These are phyloP conservation scores for Cutaneotrichosporon sp. DNA, from an alignment of 1,284 basidiomycete species.

Conservation along the genomic window DNA sequence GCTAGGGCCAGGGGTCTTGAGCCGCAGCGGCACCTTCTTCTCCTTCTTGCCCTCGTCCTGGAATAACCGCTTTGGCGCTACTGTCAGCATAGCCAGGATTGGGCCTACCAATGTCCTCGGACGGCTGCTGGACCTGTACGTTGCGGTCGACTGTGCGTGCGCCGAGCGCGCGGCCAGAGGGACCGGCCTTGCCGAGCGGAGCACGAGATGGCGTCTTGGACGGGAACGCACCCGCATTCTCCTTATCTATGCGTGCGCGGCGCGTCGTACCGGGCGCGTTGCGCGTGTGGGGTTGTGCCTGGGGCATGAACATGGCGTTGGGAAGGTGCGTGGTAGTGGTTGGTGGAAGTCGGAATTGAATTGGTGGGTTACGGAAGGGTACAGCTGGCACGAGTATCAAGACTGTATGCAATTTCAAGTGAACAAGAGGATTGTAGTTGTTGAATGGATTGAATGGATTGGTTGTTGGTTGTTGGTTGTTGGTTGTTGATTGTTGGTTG, in stretches of 20 bases:
- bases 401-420: not conserved
- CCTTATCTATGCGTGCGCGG: conserved; percentile 21
- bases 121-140: conserved; percentile 16
- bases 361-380: not conserved
- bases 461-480: not conserved
- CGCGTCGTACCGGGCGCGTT: conserved; percentile 20
- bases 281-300: conserved; percentile 15
- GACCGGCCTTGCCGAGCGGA: conserved; percentile 21
- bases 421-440: not conserved
- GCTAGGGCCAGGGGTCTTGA: conserved; percentile 17
- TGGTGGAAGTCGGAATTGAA: not conserved
- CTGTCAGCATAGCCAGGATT: not conserved
- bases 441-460: conserved; percentile 8
- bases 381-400: not conserved
- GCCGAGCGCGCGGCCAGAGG: conserved; percentile 20
- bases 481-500: not conserved
- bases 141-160: conserved; percentile 25
- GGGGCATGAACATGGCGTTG: conserved; percentile 22
- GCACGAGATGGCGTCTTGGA: conserved; percentile 24
- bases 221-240: conserved; percentile 25
- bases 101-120: conserved; percentile 24
- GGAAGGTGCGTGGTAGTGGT: not conserved
- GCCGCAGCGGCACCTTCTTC: conserved; percentile 10
- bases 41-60: conserved; percentile 9
- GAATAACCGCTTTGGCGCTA: conserved; percentile 27